Evolutionary conservation across 208 protist species (phyloP), one percentile per base, ranked within the genome.

Genomic region (Zelonia costaricensis): DNA sequence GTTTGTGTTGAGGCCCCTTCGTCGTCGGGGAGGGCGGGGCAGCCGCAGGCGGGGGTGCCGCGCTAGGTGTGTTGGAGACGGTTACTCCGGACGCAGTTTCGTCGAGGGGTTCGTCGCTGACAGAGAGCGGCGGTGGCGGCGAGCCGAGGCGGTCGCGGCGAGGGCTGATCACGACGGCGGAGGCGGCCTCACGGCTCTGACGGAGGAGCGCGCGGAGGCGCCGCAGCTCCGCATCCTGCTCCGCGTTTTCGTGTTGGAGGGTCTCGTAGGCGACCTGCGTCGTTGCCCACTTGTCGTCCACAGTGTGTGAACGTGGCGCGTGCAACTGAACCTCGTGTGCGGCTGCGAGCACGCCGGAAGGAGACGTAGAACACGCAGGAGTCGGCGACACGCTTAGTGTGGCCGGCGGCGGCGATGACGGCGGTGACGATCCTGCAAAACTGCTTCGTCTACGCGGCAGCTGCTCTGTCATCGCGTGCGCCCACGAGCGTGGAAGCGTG

Each of bases 281-380:
- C 33, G 38, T 31, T 27, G 23, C 46, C 6, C 42, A n/a, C 3
- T 22, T 31, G 8, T 58, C 60, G 15, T 52, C 30, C 55, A 55
- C 16, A 3, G 54, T 53, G 2, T 22, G 33, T 16, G 22, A 46
- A 12, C 54, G 49, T 9, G 30, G 47, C 0, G 40, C 12, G 31
- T 77, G 61, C 0, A 70, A 45, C 5, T 53, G 63, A 13, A 72
- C 59, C 7, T 65, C 53, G 33, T 76, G 55, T n/a, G n/a, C n/a
- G n/a, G n/a, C n/a, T n/a, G n/a, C n/a, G n/a, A n/a, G n/a, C n/a
- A n/a, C n/a, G n/a, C n/a, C n/a, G n/a, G n/a, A n/a, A n/a, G n/a
- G n/a, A n/a, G n/a, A n/a, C n/a, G n/a, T n/a, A n/a, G n/a, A n/a
- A n/a, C n/a, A n/a, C n/a, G n/a, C n/a, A n/a, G n/a, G n/a, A n/a